phyloP scores from a whole-genome alignment of 2,329 filamentous ascomycete species.

The Fusarium metavorans region DNA sequence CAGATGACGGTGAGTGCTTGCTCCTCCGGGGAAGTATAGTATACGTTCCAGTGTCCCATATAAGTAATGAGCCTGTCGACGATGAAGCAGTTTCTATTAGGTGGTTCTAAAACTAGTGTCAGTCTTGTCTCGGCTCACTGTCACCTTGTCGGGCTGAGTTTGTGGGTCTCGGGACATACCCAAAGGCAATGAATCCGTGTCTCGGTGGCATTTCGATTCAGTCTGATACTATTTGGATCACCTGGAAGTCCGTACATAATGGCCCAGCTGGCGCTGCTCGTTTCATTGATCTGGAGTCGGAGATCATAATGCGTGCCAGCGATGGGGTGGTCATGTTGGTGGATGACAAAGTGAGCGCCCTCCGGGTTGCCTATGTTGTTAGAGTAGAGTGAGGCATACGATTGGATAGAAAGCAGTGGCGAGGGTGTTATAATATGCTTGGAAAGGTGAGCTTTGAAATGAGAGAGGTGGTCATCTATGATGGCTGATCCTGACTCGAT shows the following conservation, averaged over 20 bases:
- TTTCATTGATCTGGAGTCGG: slow-evolving; percentile 75
- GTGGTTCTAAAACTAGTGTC: slow-evolving; percentile 61
- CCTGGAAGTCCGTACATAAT: slow-evolving; percentile 74
- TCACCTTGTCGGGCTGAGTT: too few relatives aligned
- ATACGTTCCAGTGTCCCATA: slow-evolving; percentile 74
- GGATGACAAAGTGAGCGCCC: slow-evolving; percentile 73
- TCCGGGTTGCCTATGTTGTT: slow-evolving; percentile 43
- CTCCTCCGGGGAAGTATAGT: slow-evolving; percentile 60
- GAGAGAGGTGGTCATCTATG: slow-evolving; percentile 54
- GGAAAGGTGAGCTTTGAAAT: slow-evolving; percentile 53
- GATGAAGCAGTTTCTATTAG: slow-evolving; percentile 68
- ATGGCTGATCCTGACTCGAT: slow-evolving; percentile 55
- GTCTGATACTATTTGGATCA: slow-evolving; percentile 64
- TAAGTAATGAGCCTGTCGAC: slow-evolving; percentile 68
- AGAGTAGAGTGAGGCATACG: slow-evolving; percentile 54
- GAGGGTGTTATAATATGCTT: slow-evolving; percentile 36
- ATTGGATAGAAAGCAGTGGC: slow-evolving; percentile 50
- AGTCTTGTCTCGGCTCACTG: background rate
- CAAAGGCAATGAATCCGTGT: slow-evolving; percentile 71
- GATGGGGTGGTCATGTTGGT: slow-evolving; percentile 79
- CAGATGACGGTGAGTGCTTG: slow-evolving; percentile 50
- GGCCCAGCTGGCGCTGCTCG: slow-evolving; percentile 74
- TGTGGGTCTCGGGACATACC: slow-evolving; percentile 51
- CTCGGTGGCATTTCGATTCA: slow-evolving; percentile 71
- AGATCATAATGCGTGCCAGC: slow-evolving; percentile 78